Percentiles rank a stretch among this genome's conserved stretches.
These are phyloP conservation scores for Cladorrhinum samala DNA, from an alignment of 495 filamentous ascomycete genomes.

Conservation along the genomic window DNA sequence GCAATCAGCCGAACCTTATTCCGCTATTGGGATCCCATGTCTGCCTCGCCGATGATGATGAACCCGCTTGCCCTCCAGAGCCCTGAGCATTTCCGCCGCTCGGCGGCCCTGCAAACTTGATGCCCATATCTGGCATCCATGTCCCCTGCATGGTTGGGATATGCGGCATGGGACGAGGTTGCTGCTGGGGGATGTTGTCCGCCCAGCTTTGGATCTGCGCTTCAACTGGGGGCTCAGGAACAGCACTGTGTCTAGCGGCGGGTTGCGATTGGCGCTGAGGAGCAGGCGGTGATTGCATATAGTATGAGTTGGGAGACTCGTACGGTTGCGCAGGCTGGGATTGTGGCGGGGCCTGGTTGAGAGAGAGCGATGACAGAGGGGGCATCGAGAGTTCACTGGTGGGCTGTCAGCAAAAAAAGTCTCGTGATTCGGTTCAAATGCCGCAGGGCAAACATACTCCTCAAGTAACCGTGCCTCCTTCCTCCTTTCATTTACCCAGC, in stretches of 20 bases:
- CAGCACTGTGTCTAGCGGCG: conserved; percentile 26
- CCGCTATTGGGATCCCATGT: conserved; percentile 60
- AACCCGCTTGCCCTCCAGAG: conserved; percentile 6
- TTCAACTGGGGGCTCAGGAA: conserved; percentile 27
- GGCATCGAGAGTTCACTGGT: conserved; percentile 46
- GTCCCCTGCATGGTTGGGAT: conserved; percentile 42
- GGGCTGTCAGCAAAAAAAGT: conserved; percentile 5
- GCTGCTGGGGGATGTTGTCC: conserved; percentile 46
- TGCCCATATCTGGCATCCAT: conserved; percentile 75
- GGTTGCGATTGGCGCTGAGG: conserved; percentile 29
- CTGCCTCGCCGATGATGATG: conserved; percentile 12
- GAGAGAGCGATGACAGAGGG: conserved; percentile 38
- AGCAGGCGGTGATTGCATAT: conserved; percentile 18
- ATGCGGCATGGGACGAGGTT: conserved; percentile 44
- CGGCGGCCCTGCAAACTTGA: conserved; percentile 52
- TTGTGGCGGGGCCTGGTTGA: conserved; percentile 19
- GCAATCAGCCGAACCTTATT: conserved; percentile 55
- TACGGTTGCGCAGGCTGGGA: conserved; percentile 13
- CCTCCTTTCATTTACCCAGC: conserved; percentile 72
- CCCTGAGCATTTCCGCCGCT: conserved; percentile 1
- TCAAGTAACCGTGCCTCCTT: conserved; percentile 77
- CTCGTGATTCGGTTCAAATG: background rate
- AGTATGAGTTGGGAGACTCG: conserved; percentile 17
- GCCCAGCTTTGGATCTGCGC: conserved; percentile 47
- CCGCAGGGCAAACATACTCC: conserved; percentile 39